Base-by-base conservation (phyloP, 2,329 filamentous ascomycete species). In the Anthostomella pinea region DNA sequence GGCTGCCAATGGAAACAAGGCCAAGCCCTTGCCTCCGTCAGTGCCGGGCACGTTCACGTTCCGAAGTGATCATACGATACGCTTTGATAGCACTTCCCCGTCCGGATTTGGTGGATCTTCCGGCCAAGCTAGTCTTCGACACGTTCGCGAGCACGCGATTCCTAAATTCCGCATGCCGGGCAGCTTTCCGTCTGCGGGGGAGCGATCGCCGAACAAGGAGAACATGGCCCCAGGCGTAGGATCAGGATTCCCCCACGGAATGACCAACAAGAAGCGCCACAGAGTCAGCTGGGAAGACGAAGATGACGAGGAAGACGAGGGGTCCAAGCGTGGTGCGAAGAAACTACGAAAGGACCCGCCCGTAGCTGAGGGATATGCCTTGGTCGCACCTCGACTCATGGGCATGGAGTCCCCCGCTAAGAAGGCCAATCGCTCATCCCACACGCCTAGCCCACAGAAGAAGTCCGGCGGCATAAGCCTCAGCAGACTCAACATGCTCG, bases 261-360 rank as follows among this genome's bases (percentile, higher is more conserved):
- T 84, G 62, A 60, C 67, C 6, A 83, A 78, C 64, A 83, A 84
- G 68, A 84, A 82, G 63, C 75, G 80, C 17, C 70, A 74, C 49
- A 70, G 79, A n/a, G 70, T 72, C 11, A 72, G 63, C 34, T 71
- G 69, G 30, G 76, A 79, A 26, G 75, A 77, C 36, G 77, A 80
- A 35, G 72, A 76, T 21, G 68, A 69, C 0, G 70, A 73, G 33
- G 58, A 67, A 29, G 66, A 57, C 17, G 51, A 72, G 42, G 69
- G 64, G 3, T 60, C 57, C 3, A 64, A 71, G 39, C 71, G 75
- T 10, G 72, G 71, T 2, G 64, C 69, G 17, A 83, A 83, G 70
- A 82, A 81, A 64, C 19, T 46, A 10, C 69, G 69, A 24, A 78
- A 72, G 62, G 66, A 69, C 26, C 64, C 69, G 30, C 52, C 64